Evolutionary conservation across 805 yeast genomes (phyloP), one percentile per base, ranked within the genome.

Genomic region (Pichia ethanolica): DNA sequence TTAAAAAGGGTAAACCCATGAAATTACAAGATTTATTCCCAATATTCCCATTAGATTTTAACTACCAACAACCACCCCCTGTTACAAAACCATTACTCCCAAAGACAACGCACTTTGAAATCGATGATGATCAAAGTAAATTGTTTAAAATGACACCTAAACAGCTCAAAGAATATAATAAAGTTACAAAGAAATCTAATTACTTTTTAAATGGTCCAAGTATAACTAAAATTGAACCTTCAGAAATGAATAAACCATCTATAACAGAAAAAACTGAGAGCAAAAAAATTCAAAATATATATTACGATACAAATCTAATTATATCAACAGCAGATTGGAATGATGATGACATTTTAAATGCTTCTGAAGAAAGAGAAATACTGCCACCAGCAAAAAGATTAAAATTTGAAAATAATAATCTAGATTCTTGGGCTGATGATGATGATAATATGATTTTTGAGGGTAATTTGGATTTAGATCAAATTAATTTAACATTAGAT

Each of bases 271-370:
- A 53, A 25, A 46, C 50, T 13, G 38, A n/a, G 3, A 58, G 55
- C 52, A 53, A 41, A 56, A 43, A 47, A 58, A 55, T 47, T 2
- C 33, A 45, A 11, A 37, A 45, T 12, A 54, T 47, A 0, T 69
- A 67, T 4, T 78, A 66, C 53, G 66, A 78, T 34, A 78, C 77
- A 39, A 86, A 82, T 51, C 59, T 84, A 45, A 68, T 83, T 3
- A 67, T 86, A 26, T 83, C 90, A 0, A 74, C 89, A 0, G 83
- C 86, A 14, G 88, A 83, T 50, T 87, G 95, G 95, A 81, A 86
- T 55, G 86, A 82, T 57, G 81, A 79, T 30, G 70, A 67, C 10
- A 79, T 84, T 26, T 70, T 84, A 13, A 78, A 78, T 41, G 81
- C 78, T 5, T 71, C 69, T 4, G 71, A 40, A n/a, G 35, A 64